Percentiles rank a stretch among this genome's conserved stretches.
phyloP scores from a whole-genome alignment of 2,329 filamentous ascomycete species.

The Pseudopithomyces maydicus region DNA sequence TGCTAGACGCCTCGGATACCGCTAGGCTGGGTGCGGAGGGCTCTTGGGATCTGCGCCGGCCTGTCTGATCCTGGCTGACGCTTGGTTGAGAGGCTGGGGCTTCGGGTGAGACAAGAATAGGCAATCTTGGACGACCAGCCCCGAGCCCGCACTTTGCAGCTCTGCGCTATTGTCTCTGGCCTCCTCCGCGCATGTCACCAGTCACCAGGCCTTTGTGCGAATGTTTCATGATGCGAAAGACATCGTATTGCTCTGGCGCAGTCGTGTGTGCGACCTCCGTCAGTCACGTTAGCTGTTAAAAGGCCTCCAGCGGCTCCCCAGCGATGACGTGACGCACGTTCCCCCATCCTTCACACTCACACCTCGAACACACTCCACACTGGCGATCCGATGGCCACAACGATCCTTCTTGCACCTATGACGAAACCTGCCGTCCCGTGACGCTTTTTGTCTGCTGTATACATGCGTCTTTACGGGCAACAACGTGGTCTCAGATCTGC shows the following conservation, averaged over 20 bases:
- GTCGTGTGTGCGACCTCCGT: neutral
- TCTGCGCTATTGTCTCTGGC: neutral
- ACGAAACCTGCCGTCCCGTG: neutral
- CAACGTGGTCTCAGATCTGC: neutral
- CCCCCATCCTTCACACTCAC: neutral
- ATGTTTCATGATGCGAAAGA: conserved; percentile 2
- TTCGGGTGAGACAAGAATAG: conserved; percentile 1
- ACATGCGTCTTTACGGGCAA: no score
- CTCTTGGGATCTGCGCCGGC: neutral
- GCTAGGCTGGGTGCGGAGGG: neutral
- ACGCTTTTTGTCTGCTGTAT: neutral
- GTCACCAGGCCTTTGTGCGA: neutral
- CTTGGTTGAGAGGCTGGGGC: neutral
- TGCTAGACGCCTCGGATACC: conserved; percentile 4
- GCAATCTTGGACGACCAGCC: neutral
- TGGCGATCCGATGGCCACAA: neutral
- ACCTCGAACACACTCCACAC: neutral
- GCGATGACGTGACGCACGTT: neutral
- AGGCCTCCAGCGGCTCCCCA: no score
- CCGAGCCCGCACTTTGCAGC: conserved; percentile 3
- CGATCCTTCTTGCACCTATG: neutral
- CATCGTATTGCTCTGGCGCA: neutral
- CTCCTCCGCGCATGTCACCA: neutral
- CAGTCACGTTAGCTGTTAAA: no score
- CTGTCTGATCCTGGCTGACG: conserved; percentile 1